phyloP scores from a whole-genome alignment of 257 asterid genomes.

The Gentiana macrophylla region DNA sequence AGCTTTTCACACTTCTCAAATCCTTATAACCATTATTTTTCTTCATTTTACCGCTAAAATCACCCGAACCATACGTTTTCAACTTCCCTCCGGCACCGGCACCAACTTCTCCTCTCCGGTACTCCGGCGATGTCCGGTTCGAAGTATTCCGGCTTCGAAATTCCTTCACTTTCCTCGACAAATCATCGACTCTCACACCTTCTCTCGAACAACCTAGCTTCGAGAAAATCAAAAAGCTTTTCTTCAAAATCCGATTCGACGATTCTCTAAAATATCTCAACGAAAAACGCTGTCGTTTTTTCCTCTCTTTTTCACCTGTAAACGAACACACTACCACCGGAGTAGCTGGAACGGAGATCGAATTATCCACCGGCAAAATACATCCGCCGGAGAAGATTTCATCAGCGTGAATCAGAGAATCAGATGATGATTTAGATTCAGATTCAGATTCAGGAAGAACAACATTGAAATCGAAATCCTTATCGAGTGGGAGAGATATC shows the following conservation, averaged over 20 bases:
- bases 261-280: constrained; percentile 12
- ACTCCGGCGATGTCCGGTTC: constrained; percentile 9
- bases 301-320: not conserved
- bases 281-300: not conserved
- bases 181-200: constrained; percentile 21
- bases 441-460: not conserved
- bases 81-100: constrained; percentile 1
- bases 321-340: constrained; percentile 10
- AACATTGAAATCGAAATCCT: constrained; percentile 18
- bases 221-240: constrained; percentile 5
- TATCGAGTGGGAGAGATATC: constrained; percentile 3
- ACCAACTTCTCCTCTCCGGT: constrained; percentile 1
- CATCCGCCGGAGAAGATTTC: constrained; percentile 25
- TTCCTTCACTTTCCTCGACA: constrained; percentile 21
- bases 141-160: constrained; percentile 12
- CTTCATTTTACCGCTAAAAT: constrained; percentile 1
- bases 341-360: constrained; percentile 8
- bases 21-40: constrained; percentile 1
- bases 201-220: constrained; percentile 19
- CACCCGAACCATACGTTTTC: constrained; percentile 5
- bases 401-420: constrained; percentile 20
- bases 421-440: constrained; percentile 3
- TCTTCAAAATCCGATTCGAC: constrained; percentile 3
- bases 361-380: constrained; percentile 12
- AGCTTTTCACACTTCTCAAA: constrained; percentile 2